Evolutionary conservation across 805 yeast genomes (phyloP).

Genomic region (Myxozyma sirexii): DNA sequence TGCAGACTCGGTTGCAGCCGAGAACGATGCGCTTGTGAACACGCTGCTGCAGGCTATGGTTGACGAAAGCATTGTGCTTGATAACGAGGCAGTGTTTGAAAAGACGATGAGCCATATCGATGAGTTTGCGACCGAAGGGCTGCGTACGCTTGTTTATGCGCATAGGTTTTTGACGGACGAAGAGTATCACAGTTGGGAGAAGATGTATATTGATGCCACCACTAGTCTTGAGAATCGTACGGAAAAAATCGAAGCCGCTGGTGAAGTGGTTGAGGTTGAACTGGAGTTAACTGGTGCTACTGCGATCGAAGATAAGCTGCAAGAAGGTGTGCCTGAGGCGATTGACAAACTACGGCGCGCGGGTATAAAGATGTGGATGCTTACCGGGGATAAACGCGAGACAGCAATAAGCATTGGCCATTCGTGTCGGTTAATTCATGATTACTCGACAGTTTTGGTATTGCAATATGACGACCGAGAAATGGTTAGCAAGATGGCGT

Average conservation of each 20-base stretch:
- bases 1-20: slow-evolving; percentile 4
- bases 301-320: slow-evolving; percentile 95
- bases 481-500: slow-evolving; percentile 67
- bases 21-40: neutral
- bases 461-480: slow-evolving; percentile 57
- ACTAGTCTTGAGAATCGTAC: slow-evolving; percentile 72
- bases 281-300: slow-evolving; percentile 84
- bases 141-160: slow-evolving; percentile 84
- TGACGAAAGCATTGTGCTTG: slow-evolving; percentile 60
- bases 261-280: slow-evolving; percentile 69
- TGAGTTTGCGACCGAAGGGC: slow-evolving; percentile 91
- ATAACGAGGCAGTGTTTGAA: slow-evolving; percentile 78
- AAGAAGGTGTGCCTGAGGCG: slow-evolving; percentile 94
- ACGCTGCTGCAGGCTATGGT: slow-evolving; percentile 35
- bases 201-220: slow-evolving; percentile 71
- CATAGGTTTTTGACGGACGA: slow-evolving; percentile 66
- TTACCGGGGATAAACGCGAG: slow-evolving; percentile 97
- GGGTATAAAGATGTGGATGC: slow-evolving; percentile 95
- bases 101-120: slow-evolving; percentile 88
- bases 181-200: slow-evolving; percentile 69
- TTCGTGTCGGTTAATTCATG: slow-evolving; percentile 89
- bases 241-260: slow-evolving; percentile 66
- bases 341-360: slow-evolving; percentile 91
- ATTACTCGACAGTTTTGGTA: slow-evolving; percentile 85
- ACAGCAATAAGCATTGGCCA: slow-evolving; percentile 97